phyloP scores from a whole-genome alignment of 768 basidiomycete species.

The Lactarius tabidus region DNA sequence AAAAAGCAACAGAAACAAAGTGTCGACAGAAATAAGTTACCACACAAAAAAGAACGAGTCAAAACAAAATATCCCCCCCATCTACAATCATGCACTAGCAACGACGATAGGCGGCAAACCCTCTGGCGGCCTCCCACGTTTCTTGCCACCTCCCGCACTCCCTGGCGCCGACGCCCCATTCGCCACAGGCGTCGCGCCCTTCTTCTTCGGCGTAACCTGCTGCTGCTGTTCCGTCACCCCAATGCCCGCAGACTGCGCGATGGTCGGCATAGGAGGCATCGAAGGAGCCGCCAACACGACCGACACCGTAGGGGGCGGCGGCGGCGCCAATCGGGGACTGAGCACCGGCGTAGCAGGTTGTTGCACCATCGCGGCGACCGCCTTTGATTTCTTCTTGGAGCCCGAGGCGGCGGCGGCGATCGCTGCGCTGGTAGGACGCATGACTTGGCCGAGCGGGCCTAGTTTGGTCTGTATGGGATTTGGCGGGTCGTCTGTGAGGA shows the following conservation, averaged over 20 bases:
- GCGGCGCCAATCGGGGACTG: neutral
- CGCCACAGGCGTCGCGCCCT: neutral
- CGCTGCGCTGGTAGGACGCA: slow-evolving; percentile 45
- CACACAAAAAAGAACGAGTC: no score
- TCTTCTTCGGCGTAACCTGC: slow-evolving; percentile 25
- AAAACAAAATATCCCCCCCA: neutral
- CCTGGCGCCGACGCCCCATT: neutral
- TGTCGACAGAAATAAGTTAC: no score
- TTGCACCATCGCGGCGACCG: neutral
- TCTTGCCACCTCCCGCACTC: slow-evolving; percentile 15
- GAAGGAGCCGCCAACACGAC: neutral
- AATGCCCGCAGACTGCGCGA: no score
- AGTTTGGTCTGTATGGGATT: slow-evolving; percentile 60
- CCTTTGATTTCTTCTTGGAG: slow-evolving; percentile 59
- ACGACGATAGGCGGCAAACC: slow-evolving; percentile 31
- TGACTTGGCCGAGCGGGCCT: slow-evolving; percentile 74
- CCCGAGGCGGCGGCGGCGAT: slow-evolving; percentile 36
- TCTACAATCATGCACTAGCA: slow-evolving; percentile 30
- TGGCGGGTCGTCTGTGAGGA: slow-evolving; percentile 64
- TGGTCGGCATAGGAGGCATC: neutral
- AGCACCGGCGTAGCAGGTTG: slow-evolving; percentile 4
- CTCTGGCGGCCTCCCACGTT: slow-evolving; percentile 26
- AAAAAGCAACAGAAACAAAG: no score
- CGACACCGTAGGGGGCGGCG: neutral
- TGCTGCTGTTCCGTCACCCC: neutral